Evolutionary conservation across 768 basidiomycete genomes (phyloP).

Genomic region (Boletus insuetus): DNA sequence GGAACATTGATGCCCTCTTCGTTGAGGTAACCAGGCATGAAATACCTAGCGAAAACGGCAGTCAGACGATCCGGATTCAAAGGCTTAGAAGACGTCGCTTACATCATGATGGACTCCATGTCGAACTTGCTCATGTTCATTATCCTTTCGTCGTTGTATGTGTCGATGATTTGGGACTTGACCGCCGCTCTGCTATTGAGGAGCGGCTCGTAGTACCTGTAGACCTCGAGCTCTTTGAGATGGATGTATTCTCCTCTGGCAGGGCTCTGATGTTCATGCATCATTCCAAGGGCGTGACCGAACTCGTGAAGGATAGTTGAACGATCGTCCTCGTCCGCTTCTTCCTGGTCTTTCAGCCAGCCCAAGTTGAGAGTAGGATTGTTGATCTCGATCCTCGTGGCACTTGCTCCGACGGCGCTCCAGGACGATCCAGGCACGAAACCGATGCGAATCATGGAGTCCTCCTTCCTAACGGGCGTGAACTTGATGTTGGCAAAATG

Average conservation of each 20-base stretch:
- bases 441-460: neutral
- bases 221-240: constrained; percentile 11
- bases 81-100: neutral
- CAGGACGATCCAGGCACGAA: neutral
- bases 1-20: neutral
- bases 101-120: neutral
- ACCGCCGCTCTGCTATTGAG: neutral
- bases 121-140: neutral
- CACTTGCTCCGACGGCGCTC: neutral
- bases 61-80: neutral
- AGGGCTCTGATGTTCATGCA: constrained; percentile 30
- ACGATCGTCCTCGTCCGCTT: neutral
- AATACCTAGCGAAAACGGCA: neutral
- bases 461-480: neutral
- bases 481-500: neutral
- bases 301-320: constrained; percentile 26
- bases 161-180: neutral
- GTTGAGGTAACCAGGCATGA: neutral
- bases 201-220: neutral
- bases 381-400: neutral
- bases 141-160: neutral
- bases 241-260: constrained; percentile 12
- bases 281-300: constrained; percentile 25
- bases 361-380: neutral
- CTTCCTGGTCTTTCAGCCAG: neutral